A percentile compares a stretch with the other conserved stretches of the same genome.
Conservation (phyloP, 495 filamentous ascomycete species). For the Chaetomium cochliodes region DNA sequence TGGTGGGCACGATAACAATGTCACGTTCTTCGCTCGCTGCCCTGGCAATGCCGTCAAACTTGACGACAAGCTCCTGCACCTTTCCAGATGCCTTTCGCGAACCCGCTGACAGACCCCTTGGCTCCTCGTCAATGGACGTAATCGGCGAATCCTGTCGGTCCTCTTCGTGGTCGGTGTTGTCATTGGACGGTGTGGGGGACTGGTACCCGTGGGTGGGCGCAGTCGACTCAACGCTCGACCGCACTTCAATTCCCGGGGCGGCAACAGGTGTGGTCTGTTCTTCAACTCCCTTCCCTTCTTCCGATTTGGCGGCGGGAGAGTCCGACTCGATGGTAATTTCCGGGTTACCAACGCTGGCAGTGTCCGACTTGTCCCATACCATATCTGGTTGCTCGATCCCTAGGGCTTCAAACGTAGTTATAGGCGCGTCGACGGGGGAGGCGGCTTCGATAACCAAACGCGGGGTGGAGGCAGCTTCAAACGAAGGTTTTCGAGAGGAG, state of each 20-base stretch:
- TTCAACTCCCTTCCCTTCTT: no score
- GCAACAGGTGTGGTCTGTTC: conserved; percentile 5
- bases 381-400: not conserved
- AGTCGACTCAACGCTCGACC: conserved; percentile 24
- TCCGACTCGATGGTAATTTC: not conserved
- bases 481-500: conserved; percentile 24
- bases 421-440: conserved; percentile 1
- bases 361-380: conserved; percentile 12
- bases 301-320: not conserved
- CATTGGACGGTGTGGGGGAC: conserved; percentile 43
- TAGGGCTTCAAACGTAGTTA: not conserved
- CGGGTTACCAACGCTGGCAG: not conserved
- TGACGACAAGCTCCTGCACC: conserved; percentile 48
- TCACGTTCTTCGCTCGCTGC: conserved; percentile 36
- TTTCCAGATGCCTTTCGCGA: conserved; percentile 40
- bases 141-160: conserved; percentile 50
- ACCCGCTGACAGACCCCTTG: conserved; percentile 31
- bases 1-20: conserved; percentile 16
- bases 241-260: conserved; percentile 13
- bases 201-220: conserved; percentile 27
- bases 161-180: conserved; percentile 42
- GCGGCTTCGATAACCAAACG: conserved; percentile 26
- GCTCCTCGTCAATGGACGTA: conserved; percentile 56
- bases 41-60: conserved; percentile 48
- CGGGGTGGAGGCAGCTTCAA: conserved; percentile 26